Evolutionary conservation across 2,329 filamentous ascomycete species (phyloP).

Genomic region (Neonectria sp.): DNA sequence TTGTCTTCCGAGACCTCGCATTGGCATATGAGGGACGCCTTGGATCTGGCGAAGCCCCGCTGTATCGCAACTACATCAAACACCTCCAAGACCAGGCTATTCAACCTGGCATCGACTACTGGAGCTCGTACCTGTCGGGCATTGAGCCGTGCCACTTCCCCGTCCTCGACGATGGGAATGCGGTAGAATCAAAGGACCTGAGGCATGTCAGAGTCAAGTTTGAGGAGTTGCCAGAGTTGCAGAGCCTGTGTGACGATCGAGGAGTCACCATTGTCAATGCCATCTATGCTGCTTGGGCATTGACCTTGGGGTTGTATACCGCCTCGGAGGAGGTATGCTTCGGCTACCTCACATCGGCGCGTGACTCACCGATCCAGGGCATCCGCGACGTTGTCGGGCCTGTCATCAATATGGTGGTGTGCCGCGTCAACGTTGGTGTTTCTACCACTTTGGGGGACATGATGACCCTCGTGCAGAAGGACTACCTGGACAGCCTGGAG

Average conservation of each 20-base stretch:
- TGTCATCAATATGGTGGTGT: slow-evolving; percentile 72
- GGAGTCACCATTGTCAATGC: slow-evolving; percentile 39
- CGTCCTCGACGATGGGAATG: slow-evolving; percentile 29
- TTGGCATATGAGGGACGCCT: slow-evolving; percentile 26
- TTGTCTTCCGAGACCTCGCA: slow-evolving; percentile 40
- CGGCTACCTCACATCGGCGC: slow-evolving; percentile 67
- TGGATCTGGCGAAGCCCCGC: slow-evolving; percentile 26
- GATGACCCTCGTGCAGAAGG: slow-evolving; percentile 29
- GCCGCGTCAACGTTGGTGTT: slow-evolving; percentile 56
- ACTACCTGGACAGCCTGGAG: slow-evolving; percentile 36
- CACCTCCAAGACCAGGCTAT: neutral
- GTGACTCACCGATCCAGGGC: slow-evolving; percentile 64
- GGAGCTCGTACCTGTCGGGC: slow-evolving; percentile 33
- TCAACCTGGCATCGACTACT: slow-evolving; percentile 9
- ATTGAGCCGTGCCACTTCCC: slow-evolving; percentile 41
- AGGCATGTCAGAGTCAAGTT: slow-evolving; percentile 39
- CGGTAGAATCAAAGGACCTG: slow-evolving; percentile 30
- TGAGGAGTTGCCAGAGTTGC: slow-evolving; percentile 26
- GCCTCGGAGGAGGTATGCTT: slow-evolving; percentile 65
- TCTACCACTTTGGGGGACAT: neutral
- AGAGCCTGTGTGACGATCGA: slow-evolving; percentile 27
- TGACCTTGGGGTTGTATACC: slow-evolving; percentile 54
- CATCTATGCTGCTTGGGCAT: slow-evolving; percentile 42
- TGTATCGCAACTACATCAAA: slow-evolving; percentile 29
- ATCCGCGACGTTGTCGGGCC: slow-evolving; percentile 64